Evolutionary conservation across 2,329 filamentous ascomycete genomes (phyloP).

Genomic region (Cryphonectria naterciae): DNA sequence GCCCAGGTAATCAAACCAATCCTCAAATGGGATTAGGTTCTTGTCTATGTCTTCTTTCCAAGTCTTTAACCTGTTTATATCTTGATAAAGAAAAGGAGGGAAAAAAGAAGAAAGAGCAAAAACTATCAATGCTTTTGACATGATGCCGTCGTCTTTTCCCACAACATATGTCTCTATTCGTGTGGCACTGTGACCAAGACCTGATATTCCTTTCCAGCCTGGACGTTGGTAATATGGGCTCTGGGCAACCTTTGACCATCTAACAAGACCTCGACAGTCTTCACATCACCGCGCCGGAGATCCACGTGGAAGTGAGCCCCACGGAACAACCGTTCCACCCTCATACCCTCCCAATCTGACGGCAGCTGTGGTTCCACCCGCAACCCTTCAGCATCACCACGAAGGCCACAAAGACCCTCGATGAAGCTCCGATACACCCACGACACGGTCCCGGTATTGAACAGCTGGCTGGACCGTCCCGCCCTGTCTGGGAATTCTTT

Average conservation of each 20-base stretch:
- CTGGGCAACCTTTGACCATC: slow-evolving; percentile 45
- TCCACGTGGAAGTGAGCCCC: slow-evolving; percentile 54
- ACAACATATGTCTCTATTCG: not conserved
- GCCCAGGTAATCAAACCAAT: slow-evolving; percentile 30
- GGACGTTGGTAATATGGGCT: slow-evolving; percentile 46
- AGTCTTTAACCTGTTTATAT: not conserved
- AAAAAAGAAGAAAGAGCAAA: not conserved
- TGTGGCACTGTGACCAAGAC: slow-evolving; percentile 18
- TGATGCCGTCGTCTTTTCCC: not conserved
- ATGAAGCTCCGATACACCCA: slow-evolving; percentile 61
- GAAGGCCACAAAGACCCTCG: slow-evolving; percentile 58
- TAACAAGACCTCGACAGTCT: slow-evolving; percentile 45
- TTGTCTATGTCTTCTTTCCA: not conserved
- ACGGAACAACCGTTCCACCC: slow-evolving; percentile 52
- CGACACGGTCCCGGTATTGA: slow-evolving; percentile 62
- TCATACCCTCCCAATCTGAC: slow-evolving; percentile 51
- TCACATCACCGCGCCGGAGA: slow-evolving; percentile 46
- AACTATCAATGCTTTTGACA: not conserved
- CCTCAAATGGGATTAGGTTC: slow-evolving; percentile 28
- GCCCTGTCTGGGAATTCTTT: slow-evolving; percentile 54
- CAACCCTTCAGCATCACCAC: slow-evolving; percentile 53
- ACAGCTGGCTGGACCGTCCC: slow-evolving; percentile 59
- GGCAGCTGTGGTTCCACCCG: slow-evolving; percentile 55
- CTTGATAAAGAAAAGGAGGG: not conserved
- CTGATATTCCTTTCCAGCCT: slow-evolving; percentile 39